phyloP scores from a whole-genome alignment of 2,329 filamentous ascomycete genomes.

The Pseudocercospora vitis region DNA sequence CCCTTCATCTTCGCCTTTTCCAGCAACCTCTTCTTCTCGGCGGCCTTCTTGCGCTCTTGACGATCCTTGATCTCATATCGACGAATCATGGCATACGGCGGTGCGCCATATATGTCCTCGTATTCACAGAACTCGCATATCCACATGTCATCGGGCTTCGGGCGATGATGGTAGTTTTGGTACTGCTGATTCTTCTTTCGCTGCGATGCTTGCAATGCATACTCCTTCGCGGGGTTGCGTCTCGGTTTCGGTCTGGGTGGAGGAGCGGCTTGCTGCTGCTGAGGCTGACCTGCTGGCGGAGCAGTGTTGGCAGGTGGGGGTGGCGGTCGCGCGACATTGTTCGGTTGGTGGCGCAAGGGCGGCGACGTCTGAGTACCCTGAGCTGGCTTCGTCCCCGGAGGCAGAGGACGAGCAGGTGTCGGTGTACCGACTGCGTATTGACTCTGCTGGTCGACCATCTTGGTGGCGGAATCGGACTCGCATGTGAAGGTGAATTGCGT shows the following conservation, averaged over 20 bases:
- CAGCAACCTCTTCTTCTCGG: conserved; percentile 78
- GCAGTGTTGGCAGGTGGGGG: conserved; percentile 29
- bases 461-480: conserved; percentile 81
- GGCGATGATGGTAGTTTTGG: conserved; percentile 72
- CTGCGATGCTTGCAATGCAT: conserved; percentile 71
- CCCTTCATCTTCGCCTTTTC: conserved; percentile 95
- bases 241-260: conserved; percentile 61
- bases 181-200: conserved; percentile 76
- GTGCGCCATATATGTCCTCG: conserved; percentile 87
- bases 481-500: conserved; percentile 97
- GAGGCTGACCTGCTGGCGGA: conserved; percentile 31
- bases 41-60: conserved; percentile 75
- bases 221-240: conserved; percentile 65
- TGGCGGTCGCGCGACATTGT: conserved; percentile 19
- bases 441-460: conserved; percentile 55
- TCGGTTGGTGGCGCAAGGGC: conserved; percentile 23
- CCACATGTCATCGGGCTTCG: conserved; percentile 74
- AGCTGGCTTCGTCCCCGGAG: conserved; percentile 15
- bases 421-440: conserved; percentile 26
- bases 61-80: conserved; percentile 95
- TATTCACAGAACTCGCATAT: conserved; percentile 99
- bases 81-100: conserved; percentile 79
- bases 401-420: conserved; percentile 20
- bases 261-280: conserved; percentile 40
- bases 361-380: conserved; percentile 36